These are phyloP conservation scores for Athelia psychrophila DNA, from an alignment of 1,284 basidiomycete species.

Conservation along the genomic window DNA sequence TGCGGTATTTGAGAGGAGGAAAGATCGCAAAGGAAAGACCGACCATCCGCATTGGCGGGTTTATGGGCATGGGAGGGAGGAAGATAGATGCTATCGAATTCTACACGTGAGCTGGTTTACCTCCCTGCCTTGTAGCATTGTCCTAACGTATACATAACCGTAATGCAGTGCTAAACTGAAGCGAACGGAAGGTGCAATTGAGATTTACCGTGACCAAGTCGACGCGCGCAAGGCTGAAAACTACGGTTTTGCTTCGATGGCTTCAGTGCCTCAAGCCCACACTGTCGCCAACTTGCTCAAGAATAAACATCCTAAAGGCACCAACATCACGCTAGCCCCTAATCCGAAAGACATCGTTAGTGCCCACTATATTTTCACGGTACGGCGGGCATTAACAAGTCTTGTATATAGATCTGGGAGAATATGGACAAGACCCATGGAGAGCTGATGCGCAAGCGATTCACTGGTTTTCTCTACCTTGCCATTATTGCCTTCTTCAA, in stretches of 20 bases:
- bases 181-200: constrained; percentile 77
- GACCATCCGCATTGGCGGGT: constrained; percentile 68
- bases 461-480: constrained; percentile 76
- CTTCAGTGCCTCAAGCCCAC: constrained; percentile 88
- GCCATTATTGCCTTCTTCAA: constrained; percentile 84
- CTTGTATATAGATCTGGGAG: constrained; percentile 68
- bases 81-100: constrained; percentile 84
- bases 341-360: constrained; percentile 84
- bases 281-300: constrained; percentile 72
- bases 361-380: constrained; percentile 9
- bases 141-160: no score
- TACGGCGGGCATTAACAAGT: background rate
- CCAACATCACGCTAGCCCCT: constrained; percentile 70
- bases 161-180: constrained; percentile 61
- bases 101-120: constrained; percentile 73
- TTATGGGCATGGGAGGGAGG: constrained; percentile 70
- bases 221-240: constrained; percentile 80
- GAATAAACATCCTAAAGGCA: constrained; percentile 70
- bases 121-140: no score
- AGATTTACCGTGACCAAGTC: constrained; percentile 73
- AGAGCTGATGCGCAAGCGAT: constrained; percentile 64
- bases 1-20: constrained; percentile 82
- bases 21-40: constrained; percentile 75
- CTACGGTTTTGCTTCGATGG: constrained; percentile 94
- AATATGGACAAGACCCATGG: constrained; percentile 78